Conservation (phyloP, 257 asterid species). For the Salvia hispanica region DNA sequence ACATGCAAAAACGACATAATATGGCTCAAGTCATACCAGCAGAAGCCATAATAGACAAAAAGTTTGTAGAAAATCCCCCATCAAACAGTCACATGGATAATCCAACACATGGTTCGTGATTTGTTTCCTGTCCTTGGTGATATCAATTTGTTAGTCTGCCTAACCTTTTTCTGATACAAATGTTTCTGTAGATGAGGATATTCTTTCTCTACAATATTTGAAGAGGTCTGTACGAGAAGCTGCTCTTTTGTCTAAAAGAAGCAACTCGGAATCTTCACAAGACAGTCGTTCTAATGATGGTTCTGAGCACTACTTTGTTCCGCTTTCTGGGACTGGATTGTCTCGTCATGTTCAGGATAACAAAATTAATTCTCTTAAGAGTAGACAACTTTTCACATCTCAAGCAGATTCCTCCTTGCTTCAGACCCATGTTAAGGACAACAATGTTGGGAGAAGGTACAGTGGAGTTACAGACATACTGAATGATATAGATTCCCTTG, state of each 20-base stretch:
- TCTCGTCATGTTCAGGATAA: constrained; percentile 61
- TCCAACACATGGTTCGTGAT: constrained; percentile 60
- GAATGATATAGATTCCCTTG: constrained; percentile 72
- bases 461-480: constrained; percentile 58
- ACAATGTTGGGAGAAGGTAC: constrained; percentile 56
- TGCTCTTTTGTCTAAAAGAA: constrained; percentile 65
- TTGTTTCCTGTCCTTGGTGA: constrained; percentile 27
- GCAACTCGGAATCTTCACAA: constrained; percentile 67
- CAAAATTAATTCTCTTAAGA: constrained; percentile 51
- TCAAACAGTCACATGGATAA: constrained; percentile 46
- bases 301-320: constrained; percentile 89
- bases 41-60: constrained; percentile 56
- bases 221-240: constrained; percentile 97
- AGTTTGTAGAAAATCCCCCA: constrained; percentile 52
- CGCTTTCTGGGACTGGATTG: constrained; percentile 69
- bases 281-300: constrained; percentile 87
- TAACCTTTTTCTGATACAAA: constrained; percentile 12
- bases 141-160: constrained; percentile 25
- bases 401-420: constrained; percentile 66
- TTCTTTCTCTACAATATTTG: constrained; percentile 71
- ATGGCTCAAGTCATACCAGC: constrained; percentile 53
- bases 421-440: constrained; percentile 46
- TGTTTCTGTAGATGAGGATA: constrained; percentile 66
- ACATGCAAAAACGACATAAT: constrained; percentile 65
- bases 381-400: constrained; percentile 55